These are phyloP conservation scores for Termitomyces titanicus DNA, from an alignment of 768 basidiomycete genomes.

Conservation along the genomic window DNA sequence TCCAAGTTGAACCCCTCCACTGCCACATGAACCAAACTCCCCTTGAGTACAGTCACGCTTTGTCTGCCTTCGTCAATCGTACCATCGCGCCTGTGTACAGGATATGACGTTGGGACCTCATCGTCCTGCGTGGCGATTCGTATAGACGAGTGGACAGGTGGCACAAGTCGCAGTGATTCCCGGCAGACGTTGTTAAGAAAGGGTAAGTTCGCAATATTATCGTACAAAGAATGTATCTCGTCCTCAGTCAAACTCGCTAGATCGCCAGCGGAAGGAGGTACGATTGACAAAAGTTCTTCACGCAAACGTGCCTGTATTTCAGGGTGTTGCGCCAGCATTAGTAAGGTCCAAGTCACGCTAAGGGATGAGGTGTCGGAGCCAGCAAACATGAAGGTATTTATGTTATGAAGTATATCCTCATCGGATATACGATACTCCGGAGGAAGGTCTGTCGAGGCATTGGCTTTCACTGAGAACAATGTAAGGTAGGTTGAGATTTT, in stretches of 20 bases:
- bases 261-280: slow-evolving; percentile 32
- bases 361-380: slow-evolving; percentile 88
- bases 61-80: slow-evolving; percentile 34
- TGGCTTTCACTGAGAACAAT: slow-evolving; percentile 67
- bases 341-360: slow-evolving; percentile 81
- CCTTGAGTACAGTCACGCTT: slow-evolving; percentile 56
- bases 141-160: slow-evolving; percentile 79
- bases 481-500: neutral
- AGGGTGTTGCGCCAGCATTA: slow-evolving; percentile 66
- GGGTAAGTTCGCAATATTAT: slow-evolving; percentile 55
- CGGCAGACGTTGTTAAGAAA: slow-evolving; percentile 73
- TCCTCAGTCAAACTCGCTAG: slow-evolving; percentile 52
- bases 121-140: slow-evolving; percentile 79
- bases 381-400: slow-evolving; percentile 89
- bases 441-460: slow-evolving; percentile 66
- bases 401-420: slow-evolving; percentile 79
- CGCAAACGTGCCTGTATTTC: slow-evolving; percentile 69
- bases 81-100: slow-evolving; percentile 51
- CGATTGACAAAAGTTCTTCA: slow-evolving; percentile 54
- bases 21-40: slow-evolving; percentile 73
- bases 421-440: slow-evolving; percentile 77
- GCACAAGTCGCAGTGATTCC: slow-evolving; percentile 74
- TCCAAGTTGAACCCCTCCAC: slow-evolving; percentile 80
- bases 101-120: slow-evolving; percentile 65
- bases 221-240: slow-evolving; percentile 59